Evolutionary conservation across 768 basidiomycete genomes (phyloP), one percentile per base, ranked within the genome.

Genomic region (Lactarius deliciosus): DNA sequence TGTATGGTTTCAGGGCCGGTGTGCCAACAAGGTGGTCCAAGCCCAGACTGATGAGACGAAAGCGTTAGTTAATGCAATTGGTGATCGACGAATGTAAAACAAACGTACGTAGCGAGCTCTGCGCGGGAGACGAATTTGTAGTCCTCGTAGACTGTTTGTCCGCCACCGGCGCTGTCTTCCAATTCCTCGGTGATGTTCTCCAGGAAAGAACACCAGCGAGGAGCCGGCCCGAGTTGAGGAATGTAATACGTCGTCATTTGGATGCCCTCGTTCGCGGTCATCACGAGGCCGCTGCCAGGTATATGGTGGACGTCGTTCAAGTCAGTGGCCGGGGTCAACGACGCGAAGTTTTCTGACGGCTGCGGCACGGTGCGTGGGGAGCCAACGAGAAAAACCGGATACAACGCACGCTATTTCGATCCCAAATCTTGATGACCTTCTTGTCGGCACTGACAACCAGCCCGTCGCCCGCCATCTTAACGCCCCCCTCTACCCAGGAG

Each of bases 161-260:
- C 88, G 63, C 86, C 88, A 41, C 82, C 83, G 10, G 84, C 87
- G 73, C 91, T 89, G 74, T 94, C 94, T 74, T 98, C 96, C 89
- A 98, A 89, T 75, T 99, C 97, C 76, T 99, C 97, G 0, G 97
- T 98, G 74, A 99, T 91, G 72, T 94, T 94, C 78, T 99, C 97
- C 65, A 99, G 86, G 87, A 99, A 99, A 73, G 89, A 89, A 41
- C 93, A 94, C 97, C 97, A 99, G 70, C 87, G 86, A 5, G 97
- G 96, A 11, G 97, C 97, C 3, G 96, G 95, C 0, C 97, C 97
- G 15, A 99, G 86, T 73, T 96, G 93, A 13, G 97, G 97, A 57
- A 98, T 88, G 75, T 94, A 98, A 77, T 92, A 98, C 5, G 90
- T 88, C 32, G 86, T 90, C 90, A 98, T 92, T 72, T 93, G 91